Conservation (phyloP, 2,329 filamentous ascomycete species). For the Niveomyces coronatus region DNA sequence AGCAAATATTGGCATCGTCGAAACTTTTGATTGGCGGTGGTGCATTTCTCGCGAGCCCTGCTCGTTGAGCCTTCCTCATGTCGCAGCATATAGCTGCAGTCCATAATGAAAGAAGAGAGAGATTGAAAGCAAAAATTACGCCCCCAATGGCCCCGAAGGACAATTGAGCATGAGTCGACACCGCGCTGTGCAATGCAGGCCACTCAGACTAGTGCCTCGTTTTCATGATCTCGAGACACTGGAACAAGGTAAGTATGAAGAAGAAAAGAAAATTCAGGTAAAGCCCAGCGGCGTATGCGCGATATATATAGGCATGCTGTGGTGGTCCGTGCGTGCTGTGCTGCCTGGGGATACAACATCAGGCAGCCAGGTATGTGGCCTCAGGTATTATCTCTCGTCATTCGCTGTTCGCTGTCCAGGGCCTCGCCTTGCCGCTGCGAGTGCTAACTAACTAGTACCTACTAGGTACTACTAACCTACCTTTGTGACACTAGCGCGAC, state of each 20-base stretch:
- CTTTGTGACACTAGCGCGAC: no score
- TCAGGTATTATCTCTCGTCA: no score
- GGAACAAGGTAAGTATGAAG: conserved; percentile 44
- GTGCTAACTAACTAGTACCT: no score
- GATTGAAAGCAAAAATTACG: conserved; percentile 36
- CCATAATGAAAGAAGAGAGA: conserved; percentile 41
- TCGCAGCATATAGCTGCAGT: conserved; percentile 24
- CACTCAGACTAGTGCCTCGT: conserved; percentile 29
- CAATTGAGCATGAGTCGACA: conserved; percentile 37
- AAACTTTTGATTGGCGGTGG: no score
- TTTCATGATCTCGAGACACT: conserved; percentile 33
- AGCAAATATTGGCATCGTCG: no score
- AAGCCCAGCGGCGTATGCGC: conserved; percentile 7
- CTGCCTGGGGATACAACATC: conserved; percentile 11
- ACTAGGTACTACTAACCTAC: no score
- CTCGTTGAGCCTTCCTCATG: conserved; percentile 40
- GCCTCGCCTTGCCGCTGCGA: no score
- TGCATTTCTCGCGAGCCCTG: no score
- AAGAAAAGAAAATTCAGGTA: conserved; percentile 20
- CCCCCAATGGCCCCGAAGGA: conserved; percentile 41
- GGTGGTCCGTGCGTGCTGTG: conserved; percentile 16
- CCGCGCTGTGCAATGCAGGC: conserved; percentile 46
- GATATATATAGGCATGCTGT: conserved; percentile 14
- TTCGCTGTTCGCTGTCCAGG: no score
- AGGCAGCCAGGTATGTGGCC: not conserved